Percentiles rank a stretch among this genome's conserved stretches.
These are phyloP conservation scores for Microcera coccophila DNA, from an alignment of 2,329 filamentous ascomycete genomes.

Conservation along the genomic window DNA sequence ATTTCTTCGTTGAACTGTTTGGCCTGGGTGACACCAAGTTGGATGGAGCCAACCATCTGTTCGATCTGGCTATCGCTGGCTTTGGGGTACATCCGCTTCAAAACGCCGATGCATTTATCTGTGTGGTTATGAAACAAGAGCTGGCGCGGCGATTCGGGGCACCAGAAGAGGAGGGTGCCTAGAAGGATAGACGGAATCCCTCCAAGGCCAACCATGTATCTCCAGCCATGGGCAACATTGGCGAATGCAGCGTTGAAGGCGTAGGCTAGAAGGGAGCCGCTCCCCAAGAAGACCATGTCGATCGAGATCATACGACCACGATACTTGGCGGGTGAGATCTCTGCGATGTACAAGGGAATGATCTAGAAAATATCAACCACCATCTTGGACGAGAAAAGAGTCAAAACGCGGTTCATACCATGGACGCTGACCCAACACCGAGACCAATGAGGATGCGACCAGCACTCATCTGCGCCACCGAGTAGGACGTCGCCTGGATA, in stretches of 20 bases:
- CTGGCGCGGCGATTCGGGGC: slow-evolving; percentile 19
- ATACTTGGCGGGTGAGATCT: slow-evolving; percentile 21
- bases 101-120: slow-evolving; percentile 26
- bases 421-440: slow-evolving; percentile 40
- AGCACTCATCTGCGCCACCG: slow-evolving; percentile 18
- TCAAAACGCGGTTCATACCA: slow-evolving; percentile 28
- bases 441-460: slow-evolving; percentile 31
- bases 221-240: slow-evolving; percentile 27
- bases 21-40: slow-evolving; percentile 9
- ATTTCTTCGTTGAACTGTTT: slow-evolving; percentile 17
- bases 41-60: slow-evolving; percentile 20
- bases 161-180: slow-evolving; percentile 15
- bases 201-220: slow-evolving; percentile 18
- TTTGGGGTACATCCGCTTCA: slow-evolving; percentile 14
- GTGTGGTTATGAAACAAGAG: slow-evolving; percentile 27
- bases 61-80: slow-evolving; percentile 25
- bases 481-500: slow-evolving; percentile 16
- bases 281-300: slow-evolving; percentile 21
- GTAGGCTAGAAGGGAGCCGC: slow-evolving; percentile 18
- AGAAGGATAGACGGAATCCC: slow-evolving; percentile 18
- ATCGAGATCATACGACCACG: slow-evolving; percentile 24
- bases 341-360: slow-evolving; percentile 25
- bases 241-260: slow-evolving; percentile 32
- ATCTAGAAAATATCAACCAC: slow-evolving; percentile 6
- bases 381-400: neutral